These are phyloP conservation scores for Lithospermum erythrorhizon DNA, from an alignment of 257 asterid genomes.

Conservation along the genomic window DNA sequence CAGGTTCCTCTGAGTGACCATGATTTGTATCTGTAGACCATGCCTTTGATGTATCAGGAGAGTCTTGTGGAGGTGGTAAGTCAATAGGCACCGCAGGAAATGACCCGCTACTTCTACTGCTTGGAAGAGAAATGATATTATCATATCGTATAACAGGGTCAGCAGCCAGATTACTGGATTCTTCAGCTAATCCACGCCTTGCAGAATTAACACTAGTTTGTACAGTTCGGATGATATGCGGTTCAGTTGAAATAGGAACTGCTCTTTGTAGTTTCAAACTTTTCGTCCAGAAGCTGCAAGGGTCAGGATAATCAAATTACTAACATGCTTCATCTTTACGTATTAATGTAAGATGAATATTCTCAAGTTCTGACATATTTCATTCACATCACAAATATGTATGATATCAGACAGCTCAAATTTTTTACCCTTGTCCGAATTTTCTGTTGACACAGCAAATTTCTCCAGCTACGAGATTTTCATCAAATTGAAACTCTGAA, in stretches of 20 bases:
- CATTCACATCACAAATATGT: not conserved
- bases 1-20: constrained; percentile 14
- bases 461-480: constrained; percentile 29
- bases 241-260: constrained; percentile 19
- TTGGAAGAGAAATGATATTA: constrained; percentile 33
- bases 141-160: constrained; percentile 21
- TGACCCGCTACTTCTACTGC: constrained; percentile 77
- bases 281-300: constrained; percentile 38
- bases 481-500: constrained; percentile 45
- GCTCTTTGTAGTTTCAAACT: constrained; percentile 29
- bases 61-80: constrained; percentile 17
- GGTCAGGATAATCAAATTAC: constrained; percentile 7
- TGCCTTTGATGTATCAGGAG: constrained; percentile 15
- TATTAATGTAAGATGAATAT: no score
- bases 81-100: constrained; percentile 49
- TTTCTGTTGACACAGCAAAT: constrained; percentile 59
- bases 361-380: no score
- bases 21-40: not conserved
- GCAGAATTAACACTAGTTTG: constrained; percentile 15
- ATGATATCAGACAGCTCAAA: not conserved
- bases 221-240: constrained; percentile 18
- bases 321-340: not conserved
- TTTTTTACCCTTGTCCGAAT: constrained; percentile 57
- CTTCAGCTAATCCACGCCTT: constrained; percentile 51
- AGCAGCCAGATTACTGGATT: constrained; percentile 49